Conservation (phyloP, 805 yeast species). For the Pichia occidentalis region DNA sequence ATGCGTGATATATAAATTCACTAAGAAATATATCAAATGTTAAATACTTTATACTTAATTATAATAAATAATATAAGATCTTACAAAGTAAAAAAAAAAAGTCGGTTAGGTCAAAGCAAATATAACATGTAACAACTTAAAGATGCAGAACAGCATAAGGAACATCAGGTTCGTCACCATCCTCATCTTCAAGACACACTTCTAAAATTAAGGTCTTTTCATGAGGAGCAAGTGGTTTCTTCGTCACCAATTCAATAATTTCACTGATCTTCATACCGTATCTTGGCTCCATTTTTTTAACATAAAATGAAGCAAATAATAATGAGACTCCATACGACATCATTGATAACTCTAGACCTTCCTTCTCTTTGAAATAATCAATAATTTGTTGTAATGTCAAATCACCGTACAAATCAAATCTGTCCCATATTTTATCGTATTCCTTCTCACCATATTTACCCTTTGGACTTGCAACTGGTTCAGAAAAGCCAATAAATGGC, state of each 20-base stretch:
- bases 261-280: conserved; percentile 59
- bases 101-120: too few species aligned
- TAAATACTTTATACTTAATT: too few species aligned
- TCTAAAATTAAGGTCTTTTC: conserved; percentile 78
- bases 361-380: conserved; percentile 62
- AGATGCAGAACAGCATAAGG: conserved; percentile 74
- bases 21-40: too few species aligned
- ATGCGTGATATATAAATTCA: too few species aligned
- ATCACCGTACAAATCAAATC: conserved; percentile 78
- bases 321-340: conserved; percentile 84
- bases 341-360: conserved; percentile 87
- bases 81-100: too few species aligned
- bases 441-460: conserved; percentile 71
- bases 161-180: conserved; percentile 93
- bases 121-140: conserved; percentile 8
- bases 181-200: conserved; percentile 83
- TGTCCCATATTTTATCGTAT: conserved; percentile 91
- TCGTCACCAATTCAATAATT: conserved; percentile 76
- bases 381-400: conserved; percentile 37
- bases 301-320: conserved; percentile 88
- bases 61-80: too few species aligned
- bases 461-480: conserved; percentile 83
- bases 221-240: conserved; percentile 70
- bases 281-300: conserved; percentile 82
- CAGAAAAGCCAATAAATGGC: conserved; percentile 95